Conservation (phyloP, 1,139 yeast species). For the Pichia sp. region DNA sequence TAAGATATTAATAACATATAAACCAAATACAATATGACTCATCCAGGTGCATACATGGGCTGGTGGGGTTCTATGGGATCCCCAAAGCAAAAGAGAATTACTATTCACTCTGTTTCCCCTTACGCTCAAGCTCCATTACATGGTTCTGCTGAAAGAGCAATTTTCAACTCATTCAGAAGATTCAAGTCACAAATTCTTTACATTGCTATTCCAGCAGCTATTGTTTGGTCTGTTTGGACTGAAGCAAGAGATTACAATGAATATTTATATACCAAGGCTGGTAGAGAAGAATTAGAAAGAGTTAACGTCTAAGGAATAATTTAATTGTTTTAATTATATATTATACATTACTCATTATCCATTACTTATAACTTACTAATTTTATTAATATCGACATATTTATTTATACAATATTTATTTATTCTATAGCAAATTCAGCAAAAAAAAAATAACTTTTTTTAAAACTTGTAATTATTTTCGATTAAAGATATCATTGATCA, state of each 20-base stretch:
- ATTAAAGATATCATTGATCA: no score
- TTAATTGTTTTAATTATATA: no score
- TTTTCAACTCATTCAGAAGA: constrained; percentile 95
- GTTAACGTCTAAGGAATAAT: constrained; percentile 72
- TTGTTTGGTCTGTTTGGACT: constrained; percentile 86
- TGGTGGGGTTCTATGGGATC: constrained; percentile 89
- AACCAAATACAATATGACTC: constrained; percentile 25
- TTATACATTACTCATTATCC: no score
- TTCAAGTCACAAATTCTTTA: constrained; percentile 78
- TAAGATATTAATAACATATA: no score
- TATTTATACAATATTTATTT: no score
- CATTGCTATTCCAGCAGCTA: constrained; percentile 68
- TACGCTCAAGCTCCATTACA: constrained; percentile 89
- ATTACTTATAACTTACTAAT: no score
- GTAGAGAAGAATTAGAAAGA: constrained; percentile 86
- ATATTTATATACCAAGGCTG: constrained; percentile 95
- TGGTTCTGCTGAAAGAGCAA: constrained; percentile 78
- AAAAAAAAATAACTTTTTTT: no score
- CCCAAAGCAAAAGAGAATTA: constrained; percentile 83
- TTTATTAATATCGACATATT: no score
- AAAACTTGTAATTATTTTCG: no score
- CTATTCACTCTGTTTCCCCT: constrained; percentile 86
- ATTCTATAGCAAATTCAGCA: no score
- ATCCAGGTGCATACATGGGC: constrained; percentile 84
- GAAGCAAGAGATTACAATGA: constrained; percentile 87